Conservation (phyloP, 306 rosid genomes). For the Vachellia collinsii region DNA sequence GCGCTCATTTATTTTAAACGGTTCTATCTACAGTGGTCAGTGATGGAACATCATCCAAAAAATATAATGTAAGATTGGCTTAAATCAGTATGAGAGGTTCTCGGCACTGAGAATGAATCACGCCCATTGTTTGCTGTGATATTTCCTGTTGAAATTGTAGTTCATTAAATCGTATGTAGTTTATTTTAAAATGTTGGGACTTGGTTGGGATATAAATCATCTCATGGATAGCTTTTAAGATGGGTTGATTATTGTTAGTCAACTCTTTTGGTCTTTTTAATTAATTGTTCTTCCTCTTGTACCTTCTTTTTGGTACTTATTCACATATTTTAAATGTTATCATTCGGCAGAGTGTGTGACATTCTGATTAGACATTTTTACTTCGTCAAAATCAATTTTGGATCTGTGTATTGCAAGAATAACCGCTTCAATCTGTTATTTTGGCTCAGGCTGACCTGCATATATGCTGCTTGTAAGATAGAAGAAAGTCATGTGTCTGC, state of each 20-base stretch:
- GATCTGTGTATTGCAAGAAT: constrained; percentile 17
- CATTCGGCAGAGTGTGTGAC: constrained; percentile 10
- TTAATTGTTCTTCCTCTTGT: not conserved
- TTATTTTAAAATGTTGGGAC: constrained; percentile 24
- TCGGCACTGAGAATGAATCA: constrained; percentile 17
- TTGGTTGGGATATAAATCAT: constrained; percentile 25
- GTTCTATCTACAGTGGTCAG: constrained; percentile 90
- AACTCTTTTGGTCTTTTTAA: constrained; percentile 4
- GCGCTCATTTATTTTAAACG: constrained; percentile 95
- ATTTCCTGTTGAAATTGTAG: constrained; percentile 23
- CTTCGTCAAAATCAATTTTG: constrained; percentile 20
- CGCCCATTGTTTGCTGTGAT: constrained; percentile 3
- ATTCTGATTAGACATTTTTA: not conserved
- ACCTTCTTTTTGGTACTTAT: constrained; percentile 1
- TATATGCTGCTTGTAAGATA: constrained; percentile 96
- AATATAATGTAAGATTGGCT: constrained; percentile 75
- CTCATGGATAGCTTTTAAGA: constrained; percentile 22
- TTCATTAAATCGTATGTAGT: constrained; percentile 26
- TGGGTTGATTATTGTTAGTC: constrained; percentile 24
- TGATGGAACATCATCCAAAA: constrained; percentile 96
- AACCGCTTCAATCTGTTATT: constrained; percentile 1
- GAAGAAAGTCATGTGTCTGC: constrained; percentile 99
- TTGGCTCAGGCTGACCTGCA: constrained; percentile 87
- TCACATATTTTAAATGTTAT: constrained; percentile 22
- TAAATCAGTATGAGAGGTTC: constrained; percentile 14